Evolutionary conservation across 2,329 filamentous ascomycete species (phyloP).

Genomic region (Colletotrichum musae): DNA sequence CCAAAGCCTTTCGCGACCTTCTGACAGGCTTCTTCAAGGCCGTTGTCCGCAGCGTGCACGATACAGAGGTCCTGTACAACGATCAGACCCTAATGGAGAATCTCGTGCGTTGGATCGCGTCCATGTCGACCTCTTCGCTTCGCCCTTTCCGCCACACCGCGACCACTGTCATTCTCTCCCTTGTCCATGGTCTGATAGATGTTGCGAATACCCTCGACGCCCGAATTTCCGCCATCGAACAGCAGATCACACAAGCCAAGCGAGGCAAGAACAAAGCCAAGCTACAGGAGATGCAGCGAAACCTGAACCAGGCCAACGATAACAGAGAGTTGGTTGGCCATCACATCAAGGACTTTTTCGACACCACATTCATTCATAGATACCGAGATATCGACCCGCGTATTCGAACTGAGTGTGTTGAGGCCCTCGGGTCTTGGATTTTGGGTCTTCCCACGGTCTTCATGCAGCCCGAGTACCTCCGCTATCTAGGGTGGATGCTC

Average conservation of each 20-base stretch:
- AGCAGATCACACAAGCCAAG: constrained; percentile 84
- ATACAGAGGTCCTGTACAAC: constrained; percentile 85
- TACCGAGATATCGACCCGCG: constrained; percentile 94
- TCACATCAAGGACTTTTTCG: constrained; percentile 87
- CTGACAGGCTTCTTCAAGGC: constrained; percentile 85
- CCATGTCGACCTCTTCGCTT: constrained; percentile 89
- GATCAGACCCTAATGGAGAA: constrained; percentile 87
- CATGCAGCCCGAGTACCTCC: constrained; percentile 89
- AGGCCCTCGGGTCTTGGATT: constrained; percentile 91
- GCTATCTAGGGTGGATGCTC: constrained; percentile 96
- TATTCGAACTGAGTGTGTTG: constrained; percentile 90
- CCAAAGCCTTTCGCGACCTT: constrained; percentile 82
- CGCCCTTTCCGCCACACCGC: constrained; percentile 95
- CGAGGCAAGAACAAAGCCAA: constrained; percentile 83
- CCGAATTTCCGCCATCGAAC: constrained; percentile 80
- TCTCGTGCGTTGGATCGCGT: constrained; percentile 88
- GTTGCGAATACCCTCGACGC: constrained; percentile 80
- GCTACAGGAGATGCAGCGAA: constrained; percentile 79
- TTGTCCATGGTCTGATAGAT: constrained; percentile 83
- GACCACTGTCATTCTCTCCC: constrained; percentile 85
- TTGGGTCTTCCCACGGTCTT: constrained; percentile 87
- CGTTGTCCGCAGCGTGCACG: constrained; percentile 83
- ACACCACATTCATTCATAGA: constrained; percentile 93
- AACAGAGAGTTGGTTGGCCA: constrained; percentile 79
- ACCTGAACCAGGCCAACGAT: constrained; percentile 78